A percentile compares a stretch with the other conserved stretches of the same genome.
Conservation (phyloP, 1,284 basidiomycete genomes). For the Moesziomyces parantarcticus region DNA sequence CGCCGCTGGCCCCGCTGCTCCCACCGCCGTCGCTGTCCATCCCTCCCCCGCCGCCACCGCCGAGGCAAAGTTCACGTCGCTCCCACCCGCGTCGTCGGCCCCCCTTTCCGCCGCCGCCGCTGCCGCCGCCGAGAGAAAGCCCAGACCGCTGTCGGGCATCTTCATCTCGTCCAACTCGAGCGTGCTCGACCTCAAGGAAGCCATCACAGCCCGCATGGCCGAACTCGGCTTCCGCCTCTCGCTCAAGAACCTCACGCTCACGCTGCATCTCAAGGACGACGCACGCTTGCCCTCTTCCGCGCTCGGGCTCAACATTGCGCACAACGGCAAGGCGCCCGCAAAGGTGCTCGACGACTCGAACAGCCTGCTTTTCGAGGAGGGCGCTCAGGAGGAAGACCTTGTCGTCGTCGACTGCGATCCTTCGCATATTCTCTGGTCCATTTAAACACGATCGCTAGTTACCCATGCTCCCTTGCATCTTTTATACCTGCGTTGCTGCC, state of each 20-base stretch:
- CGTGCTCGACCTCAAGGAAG: conserved; percentile 42
- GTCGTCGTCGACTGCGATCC: conserved; percentile 37
- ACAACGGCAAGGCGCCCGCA: conserved; percentile 10
- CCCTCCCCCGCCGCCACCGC: no score
- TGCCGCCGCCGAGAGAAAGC: neutral
- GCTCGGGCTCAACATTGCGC: conserved; percentile 19
- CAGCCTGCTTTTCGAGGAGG: conserved; percentile 37
- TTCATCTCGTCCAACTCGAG: conserved; percentile 40
- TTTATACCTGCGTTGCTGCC: no score
- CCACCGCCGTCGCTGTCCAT: no score
- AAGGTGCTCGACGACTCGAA: conserved; percentile 30
- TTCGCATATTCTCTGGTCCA: conserved; percentile 26
- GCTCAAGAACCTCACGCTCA: conserved; percentile 23
- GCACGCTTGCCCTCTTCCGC: conserved; percentile 3
- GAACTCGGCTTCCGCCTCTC: conserved; percentile 29
- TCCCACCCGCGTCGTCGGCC: conserved; percentile 13
- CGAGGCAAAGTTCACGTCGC: conserved; percentile 25
- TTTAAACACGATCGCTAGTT: conserved; percentile 4
- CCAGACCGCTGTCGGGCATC: conserved; percentile 19
- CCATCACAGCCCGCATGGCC: conserved; percentile 20
- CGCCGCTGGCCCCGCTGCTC: no score
- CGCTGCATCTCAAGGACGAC: conserved; percentile 22
- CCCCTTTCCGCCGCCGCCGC: no score
- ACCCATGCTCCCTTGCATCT: no score
- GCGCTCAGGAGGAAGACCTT: conserved; percentile 36